Evolutionary conservation across 805 yeast species (phyloP).

Genomic region (Barnettozyma botsteinii): DNA sequence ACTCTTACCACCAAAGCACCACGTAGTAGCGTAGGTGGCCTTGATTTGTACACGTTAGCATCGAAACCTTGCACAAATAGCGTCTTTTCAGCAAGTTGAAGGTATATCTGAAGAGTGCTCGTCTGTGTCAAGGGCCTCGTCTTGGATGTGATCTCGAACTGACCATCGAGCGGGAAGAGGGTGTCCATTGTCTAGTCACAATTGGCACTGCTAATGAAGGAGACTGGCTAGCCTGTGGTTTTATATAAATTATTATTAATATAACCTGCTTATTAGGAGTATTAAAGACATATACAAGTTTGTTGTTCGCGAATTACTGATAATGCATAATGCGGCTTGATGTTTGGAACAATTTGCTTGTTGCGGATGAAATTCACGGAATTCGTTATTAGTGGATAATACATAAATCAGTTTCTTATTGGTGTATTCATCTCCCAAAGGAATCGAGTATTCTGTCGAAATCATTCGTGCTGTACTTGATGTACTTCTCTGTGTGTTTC

Average conservation of each 20-base stretch:
- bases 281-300: too few relatives aligned
- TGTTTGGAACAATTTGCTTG: too few relatives aligned
- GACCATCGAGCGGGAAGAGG: slow-evolving; percentile 45
- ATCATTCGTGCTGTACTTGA: slow-evolving; percentile 53
- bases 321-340: too few relatives aligned
- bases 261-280: too few relatives aligned
- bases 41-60: slow-evolving; percentile 50
- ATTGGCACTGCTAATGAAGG: too few relatives aligned
- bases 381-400: too few relatives aligned
- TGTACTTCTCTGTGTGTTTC: slow-evolving; percentile 63
- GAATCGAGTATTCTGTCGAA: slow-evolving; percentile 34
- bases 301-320: too few relatives aligned
- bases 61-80: slow-evolving; percentile 81
- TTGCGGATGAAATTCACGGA: too few relatives aligned
- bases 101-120: slow-evolving; percentile 60
- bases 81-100: slow-evolving; percentile 74
- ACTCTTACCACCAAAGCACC: slow-evolving; percentile 73
- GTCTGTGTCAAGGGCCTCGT: slow-evolving; percentile 52
- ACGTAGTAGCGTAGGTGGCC: slow-evolving; percentile 75
- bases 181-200: slow-evolving; percentile 28
- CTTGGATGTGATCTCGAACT: slow-evolving; percentile 36
- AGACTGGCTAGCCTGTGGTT: too few relatives aligned
- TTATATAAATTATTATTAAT: too few relatives aligned
- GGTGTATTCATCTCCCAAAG: slow-evolving; percentile 22
- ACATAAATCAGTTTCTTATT: too few relatives aligned